Base-by-base conservation (phyloP, 208 protist genomes). In the Acanthamoeba divionensis region DNA sequence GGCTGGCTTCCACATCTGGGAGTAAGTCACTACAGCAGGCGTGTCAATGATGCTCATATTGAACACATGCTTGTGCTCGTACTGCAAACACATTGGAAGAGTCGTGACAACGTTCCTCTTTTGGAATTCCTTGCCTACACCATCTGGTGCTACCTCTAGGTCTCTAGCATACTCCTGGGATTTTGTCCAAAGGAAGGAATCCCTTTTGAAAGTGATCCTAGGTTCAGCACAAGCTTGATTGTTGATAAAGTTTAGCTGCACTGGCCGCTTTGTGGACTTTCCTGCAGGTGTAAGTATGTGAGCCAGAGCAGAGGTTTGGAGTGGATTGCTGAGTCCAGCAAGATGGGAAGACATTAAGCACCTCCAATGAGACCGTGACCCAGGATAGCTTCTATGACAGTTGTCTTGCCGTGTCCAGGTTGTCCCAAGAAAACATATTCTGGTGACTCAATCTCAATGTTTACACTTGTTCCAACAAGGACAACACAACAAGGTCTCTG, bases 381-480 rank as follows among this genome's bases (percentile, higher is more conserved):
- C 12, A 91, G 48, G 12, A 91, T 41, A 4, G 80, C 89, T 80
- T 91, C 89, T 4, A 91, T 7, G 1, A 91, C 18, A 9, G 55
- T 47, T 0, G 52, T 85, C 26, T 83, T 91, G 62, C 89, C 89
- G 29, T 67, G 50, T 41, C 57, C 57, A 13, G 5, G 21, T 80
- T 75, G 54, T 12, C 89, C 89, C 15, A 91, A 67, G 50, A 91
- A 88, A n/a, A 91, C 89, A 47, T 90, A 77, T 47, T 91, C 89
- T 12, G 89, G 89, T 9, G 69, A 60, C 21, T 83, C 75, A 9
- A 91, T 38, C 13, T 31, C 38, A 12, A 62, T 69, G 63, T 91
- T 91, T 15, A 90, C n/a, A 36, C 31, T 77, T 91, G 31, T 24
- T 38, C 77, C 6, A 12, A n/a, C 55, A 63, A 13, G 24, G 33